A percentile compares a stretch with the other conserved stretches of the same genome.
phyloP scores from a whole-genome alignment of 257 asterid genomes.

The Plectranthus barbatus region DNA sequence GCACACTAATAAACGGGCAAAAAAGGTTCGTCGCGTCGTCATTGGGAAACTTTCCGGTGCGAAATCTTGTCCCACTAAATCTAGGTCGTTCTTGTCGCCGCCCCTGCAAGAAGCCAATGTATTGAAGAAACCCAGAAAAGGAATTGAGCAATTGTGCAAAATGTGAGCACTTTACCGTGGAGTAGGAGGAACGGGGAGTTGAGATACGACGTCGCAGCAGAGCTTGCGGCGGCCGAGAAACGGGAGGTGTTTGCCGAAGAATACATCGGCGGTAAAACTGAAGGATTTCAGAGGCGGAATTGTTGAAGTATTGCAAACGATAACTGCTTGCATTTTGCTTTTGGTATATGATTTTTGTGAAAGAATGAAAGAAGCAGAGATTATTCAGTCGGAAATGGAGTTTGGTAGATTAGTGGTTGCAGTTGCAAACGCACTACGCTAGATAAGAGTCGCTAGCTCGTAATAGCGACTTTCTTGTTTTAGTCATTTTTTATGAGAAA shows the following conservation, averaged over 20 bases:
- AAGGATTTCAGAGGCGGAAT: constrained; percentile 23
- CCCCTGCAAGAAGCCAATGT: constrained; percentile 22
- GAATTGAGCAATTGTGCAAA: background rate
- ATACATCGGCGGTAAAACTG: constrained; percentile 5
- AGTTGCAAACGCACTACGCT: background rate
- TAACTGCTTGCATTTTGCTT: constrained; percentile 27
- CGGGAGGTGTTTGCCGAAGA: constrained; percentile 20
- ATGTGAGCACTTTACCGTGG: constrained; percentile 24
- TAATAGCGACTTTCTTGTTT: constrained; percentile 1
- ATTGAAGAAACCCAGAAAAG: background rate
- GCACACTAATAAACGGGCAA: constrained; percentile 41
- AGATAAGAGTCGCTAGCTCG: too few species aligned
- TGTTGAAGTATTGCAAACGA: constrained; percentile 18
- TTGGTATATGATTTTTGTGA: background rate
- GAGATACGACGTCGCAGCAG: constrained; percentile 51
- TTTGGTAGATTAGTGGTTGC: constrained; percentile 17
- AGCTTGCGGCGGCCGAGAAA: constrained; percentile 74
- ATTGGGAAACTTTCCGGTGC: constrained; percentile 21
- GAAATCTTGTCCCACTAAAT: constrained; percentile 11
- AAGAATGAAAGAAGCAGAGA: background rate
- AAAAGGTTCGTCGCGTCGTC: constrained; percentile 55
- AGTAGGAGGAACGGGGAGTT: constrained; percentile 26
- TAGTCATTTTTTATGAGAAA: too few species aligned
- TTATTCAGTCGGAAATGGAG: constrained; percentile 11
- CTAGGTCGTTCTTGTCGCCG: constrained; percentile 16